Base-by-base conservation (phyloP, 148 eudicot species). In the Oxyria digyna region DNA sequence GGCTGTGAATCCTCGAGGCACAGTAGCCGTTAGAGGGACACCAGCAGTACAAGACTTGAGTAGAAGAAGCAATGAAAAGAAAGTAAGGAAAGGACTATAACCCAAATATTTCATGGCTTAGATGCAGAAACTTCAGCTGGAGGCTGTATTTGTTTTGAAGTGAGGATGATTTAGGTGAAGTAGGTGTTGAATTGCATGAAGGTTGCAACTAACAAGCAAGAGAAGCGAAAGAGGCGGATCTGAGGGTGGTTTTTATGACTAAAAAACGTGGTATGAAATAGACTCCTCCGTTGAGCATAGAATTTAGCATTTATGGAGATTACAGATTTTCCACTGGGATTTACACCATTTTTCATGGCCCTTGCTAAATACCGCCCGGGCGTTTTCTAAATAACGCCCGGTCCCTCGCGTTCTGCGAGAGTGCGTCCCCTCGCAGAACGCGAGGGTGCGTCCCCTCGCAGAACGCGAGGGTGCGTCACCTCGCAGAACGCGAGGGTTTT, bases 1-100 rank as follows among this genome's bases (percentile, higher is more conserved):
- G 24, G 84, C 87, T 72, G 72, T 43, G 72, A 76, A 84, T 35
- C 85, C 84, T 23, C 74, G 73, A 24, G 31, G 40, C 77, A 94
- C 11, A 15, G 66, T 78, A 26, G 86, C 87, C 48, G 20, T 71
- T 14, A 27, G 43, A 74, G 72, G 89, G 71, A 94, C 81, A 78
- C 99, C 88, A 1, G 86, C 90, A 29, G 42, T 14, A 67, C 80
- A 76, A 6, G 63, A 26, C 73, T 71, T 72, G 45, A 68, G 46
- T 46, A 79, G 40, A 70, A 82, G 74, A 33, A 87, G 76, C 49
- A 79, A 20, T 17, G 78, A 20, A 17, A 85, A 41, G 68, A 55
- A 57, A 57, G 4, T 6, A 35, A 6, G 38, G 6, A 35, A 35
- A 35, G 38, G 38, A 35, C 3, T 2, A 35, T 35, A 35, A 35